These are phyloP conservation scores for Mycena olivaceomarginata DNA, from an alignment of 768 basidiomycete genomes.

Conservation along the genomic window DNA sequence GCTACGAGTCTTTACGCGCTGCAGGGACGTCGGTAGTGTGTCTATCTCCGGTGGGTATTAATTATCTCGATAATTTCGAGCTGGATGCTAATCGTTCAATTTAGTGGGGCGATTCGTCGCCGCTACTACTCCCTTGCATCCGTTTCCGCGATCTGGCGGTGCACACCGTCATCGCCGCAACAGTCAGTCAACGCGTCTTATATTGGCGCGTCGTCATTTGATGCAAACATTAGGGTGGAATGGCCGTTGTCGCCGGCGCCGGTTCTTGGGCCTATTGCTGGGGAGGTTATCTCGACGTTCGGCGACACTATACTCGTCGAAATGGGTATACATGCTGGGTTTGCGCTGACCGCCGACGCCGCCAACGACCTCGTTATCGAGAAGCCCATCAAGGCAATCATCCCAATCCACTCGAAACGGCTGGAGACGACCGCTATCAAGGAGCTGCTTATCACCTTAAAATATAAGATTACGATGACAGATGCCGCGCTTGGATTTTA, in stretches of 20 bases:
- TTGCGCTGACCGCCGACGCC: slow-evolving; percentile 68
- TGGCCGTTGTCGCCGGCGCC: slow-evolving; percentile 68
- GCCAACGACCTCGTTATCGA: slow-evolving; percentile 74
- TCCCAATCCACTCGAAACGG: slow-evolving; percentile 71
- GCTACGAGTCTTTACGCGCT: slow-evolving; percentile 77
- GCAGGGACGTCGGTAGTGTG: slow-evolving; percentile 76
- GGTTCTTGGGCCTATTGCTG: slow-evolving; percentile 74
- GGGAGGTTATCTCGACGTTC: slow-evolving; percentile 68
- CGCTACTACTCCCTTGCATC: slow-evolving; percentile 77
- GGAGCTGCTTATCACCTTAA: slow-evolving; percentile 74
- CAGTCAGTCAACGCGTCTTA: slow-evolving; percentile 60
- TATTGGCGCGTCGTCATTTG: slow-evolving; percentile 26
- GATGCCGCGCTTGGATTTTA: slow-evolving; percentile 80
- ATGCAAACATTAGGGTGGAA: slow-evolving; percentile 55
- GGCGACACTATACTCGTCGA: slow-evolving; percentile 78
- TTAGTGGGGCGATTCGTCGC: slow-evolving; percentile 82
- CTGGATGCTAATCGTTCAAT: slow-evolving; percentile 13
- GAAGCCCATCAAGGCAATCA: slow-evolving; percentile 65
- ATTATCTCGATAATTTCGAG: background rate
- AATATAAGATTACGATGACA: slow-evolving; percentile 73
- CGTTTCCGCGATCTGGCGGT: slow-evolving; percentile 78
- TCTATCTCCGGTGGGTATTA: slow-evolving; percentile 73
- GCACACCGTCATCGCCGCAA: slow-evolving; percentile 76
- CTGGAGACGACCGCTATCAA: slow-evolving; percentile 77
- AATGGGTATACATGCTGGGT: slow-evolving; percentile 72